These are phyloP conservation scores for Antitrichia curtipendula DNA, from an alignment of 225 moss, liverwort and hornwort species.

Conservation along the genomic window DNA sequence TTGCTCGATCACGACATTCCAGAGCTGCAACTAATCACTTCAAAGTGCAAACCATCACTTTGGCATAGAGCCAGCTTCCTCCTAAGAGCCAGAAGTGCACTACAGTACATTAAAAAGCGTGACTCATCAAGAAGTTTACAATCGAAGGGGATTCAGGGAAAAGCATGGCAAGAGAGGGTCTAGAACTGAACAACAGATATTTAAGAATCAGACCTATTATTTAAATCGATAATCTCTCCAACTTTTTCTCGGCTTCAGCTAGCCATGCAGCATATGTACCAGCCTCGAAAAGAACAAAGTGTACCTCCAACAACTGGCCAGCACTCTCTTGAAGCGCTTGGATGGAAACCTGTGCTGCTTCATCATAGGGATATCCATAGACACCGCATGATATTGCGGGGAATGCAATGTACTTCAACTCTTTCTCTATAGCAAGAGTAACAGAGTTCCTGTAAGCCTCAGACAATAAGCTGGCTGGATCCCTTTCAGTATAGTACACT, in stretches of 20 bases:
- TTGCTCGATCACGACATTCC: neutral
- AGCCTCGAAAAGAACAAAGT: slow-evolving; percentile 19
- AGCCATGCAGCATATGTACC: slow-evolving; percentile 19
- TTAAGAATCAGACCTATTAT: neutral
- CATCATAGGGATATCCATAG: slow-evolving; percentile 35
- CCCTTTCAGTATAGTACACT: slow-evolving; percentile 8
- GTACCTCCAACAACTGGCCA: slow-evolving; percentile 25
- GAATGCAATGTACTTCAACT: slow-evolving; percentile 65
- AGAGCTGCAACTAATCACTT: neutral
- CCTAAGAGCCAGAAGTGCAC: neutral
- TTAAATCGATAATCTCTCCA: neutral
- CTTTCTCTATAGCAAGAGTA: slow-evolving; percentile 17
- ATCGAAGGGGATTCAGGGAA: neutral
- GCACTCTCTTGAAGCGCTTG: slow-evolving; percentile 16
- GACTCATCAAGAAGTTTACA: neutral
- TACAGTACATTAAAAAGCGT: neutral
- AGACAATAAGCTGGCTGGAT: slow-evolving; percentile 14
- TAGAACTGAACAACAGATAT: neutral
- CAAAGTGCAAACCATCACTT: neutral
- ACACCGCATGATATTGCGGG: slow-evolving; percentile 88
- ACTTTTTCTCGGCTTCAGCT: slow-evolving; percentile 3
- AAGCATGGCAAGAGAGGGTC: neutral
- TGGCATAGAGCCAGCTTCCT: neutral
- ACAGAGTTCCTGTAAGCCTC: slow-evolving; percentile 52
- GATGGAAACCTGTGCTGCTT: slow-evolving; percentile 36